phyloP scores from a whole-genome alignment of 2,329 filamentous ascomycete species.

The Fusarium pininemorale region DNA sequence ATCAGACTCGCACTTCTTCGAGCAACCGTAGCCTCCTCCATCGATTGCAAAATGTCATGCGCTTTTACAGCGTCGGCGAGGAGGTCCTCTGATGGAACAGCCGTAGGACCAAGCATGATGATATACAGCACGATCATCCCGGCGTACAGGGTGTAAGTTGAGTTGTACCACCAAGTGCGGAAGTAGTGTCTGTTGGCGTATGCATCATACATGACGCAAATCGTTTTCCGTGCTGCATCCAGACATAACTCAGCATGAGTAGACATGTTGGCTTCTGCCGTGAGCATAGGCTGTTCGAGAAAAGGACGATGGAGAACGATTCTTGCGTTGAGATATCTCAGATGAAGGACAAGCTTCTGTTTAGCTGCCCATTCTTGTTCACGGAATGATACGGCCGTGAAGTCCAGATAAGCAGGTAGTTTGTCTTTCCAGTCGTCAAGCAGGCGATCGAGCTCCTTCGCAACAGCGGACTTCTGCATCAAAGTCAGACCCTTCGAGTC shows the following conservation, averaged over 20 bases:
- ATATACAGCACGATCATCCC: constrained; percentile 15
- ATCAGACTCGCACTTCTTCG: background rate
- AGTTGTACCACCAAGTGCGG: constrained; percentile 12
- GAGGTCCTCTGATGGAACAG: background rate
- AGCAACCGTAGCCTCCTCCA: background rate
- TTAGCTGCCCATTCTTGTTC: background rate
- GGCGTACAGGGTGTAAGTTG: background rate
- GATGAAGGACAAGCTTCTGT: background rate
- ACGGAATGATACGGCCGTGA: background rate
- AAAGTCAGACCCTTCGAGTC: background rate
- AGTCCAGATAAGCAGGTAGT: background rate
- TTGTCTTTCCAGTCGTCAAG: background rate
- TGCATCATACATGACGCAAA: background rate
- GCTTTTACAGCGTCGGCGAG: background rate
- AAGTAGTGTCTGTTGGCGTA: background rate
- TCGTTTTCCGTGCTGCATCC: background rate
- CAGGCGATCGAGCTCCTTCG: background rate
- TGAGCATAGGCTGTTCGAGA: background rate
- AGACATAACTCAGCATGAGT: background rate
- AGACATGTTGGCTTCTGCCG: background rate
- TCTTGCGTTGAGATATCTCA: background rate
- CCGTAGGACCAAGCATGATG: background rate
- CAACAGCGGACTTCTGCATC: background rate
- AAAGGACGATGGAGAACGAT: background rate
- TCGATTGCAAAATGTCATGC: background rate